Base-by-base conservation (phyloP, 2,329 filamentous ascomycete species). In the Hirsutella thompsonii region DNA sequence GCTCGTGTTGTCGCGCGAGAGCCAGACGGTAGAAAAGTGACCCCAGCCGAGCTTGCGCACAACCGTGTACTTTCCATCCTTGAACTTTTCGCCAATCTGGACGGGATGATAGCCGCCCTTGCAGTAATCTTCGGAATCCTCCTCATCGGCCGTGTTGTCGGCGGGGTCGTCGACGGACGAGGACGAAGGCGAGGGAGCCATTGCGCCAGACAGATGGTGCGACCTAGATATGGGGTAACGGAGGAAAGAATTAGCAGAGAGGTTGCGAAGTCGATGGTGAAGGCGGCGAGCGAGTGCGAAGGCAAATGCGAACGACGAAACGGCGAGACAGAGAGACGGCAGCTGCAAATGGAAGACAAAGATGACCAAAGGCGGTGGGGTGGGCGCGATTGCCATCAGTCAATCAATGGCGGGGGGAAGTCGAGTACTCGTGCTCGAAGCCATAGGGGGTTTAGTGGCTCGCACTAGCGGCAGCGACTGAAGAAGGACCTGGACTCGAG, bases 51-150 rank as follows among this genome's bases (percentile, higher is more conserved):
- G 74, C 70, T 96, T 96, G 66, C 89, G 83, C 61, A 96, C 84
- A 44, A 96, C 81, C 14, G 89, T 92, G 66, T 98, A 98, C 67
- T 86, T 90, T 52, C 87, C 89, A 60, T 96, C 87, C 62, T 96
- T 96, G 75, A 95, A 96, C 57, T 88, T 83, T 67, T 98, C 92
- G 54, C 92, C 92, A 45, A 96, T 83, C 54, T 79, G 75, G 38
- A 98, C 92, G 3, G 92, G 92, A 59, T 98, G 92, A 63, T 96
- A 98, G 46, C 92, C 92, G 55, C 92, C 92, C 67, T 96, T 96
- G 76, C 90, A 95, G 69, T 98, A 98, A 64, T 98, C 92, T 65
- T 96, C 90, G 37, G 87, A 94, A 64, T 98, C 92, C 66, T 98
- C 92, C 67, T 98, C 92, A 60, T 96, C 92, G 57, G 89, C 90